Evolutionary conservation across 73 alveolate species (phyloP).

Genomic region (Stentor coeruleus): DNA sequence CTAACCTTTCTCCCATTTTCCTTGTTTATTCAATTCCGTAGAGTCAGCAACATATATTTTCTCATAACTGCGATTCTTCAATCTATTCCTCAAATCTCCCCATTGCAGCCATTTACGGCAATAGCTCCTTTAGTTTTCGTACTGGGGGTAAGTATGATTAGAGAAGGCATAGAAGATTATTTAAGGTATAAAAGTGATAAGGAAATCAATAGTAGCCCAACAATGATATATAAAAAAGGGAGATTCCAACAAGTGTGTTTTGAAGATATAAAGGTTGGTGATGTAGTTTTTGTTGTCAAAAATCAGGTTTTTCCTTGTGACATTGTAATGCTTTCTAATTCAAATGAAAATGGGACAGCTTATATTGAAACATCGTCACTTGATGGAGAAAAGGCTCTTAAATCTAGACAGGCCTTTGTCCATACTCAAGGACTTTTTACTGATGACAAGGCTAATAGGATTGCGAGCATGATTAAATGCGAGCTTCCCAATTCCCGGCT

Average conservation of each 20-base stretch:
- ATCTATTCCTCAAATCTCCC: conserved; percentile 74
- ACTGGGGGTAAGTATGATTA: conserved; percentile 65
- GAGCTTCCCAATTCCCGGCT: conserved; percentile 21
- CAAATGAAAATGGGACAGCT: conserved; percentile 84
- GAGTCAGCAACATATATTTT: conserved; percentile 79
- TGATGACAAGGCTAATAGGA: not conserved
- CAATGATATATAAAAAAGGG: conserved; percentile 36
- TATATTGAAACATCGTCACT: conserved; percentile 92
- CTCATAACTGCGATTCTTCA: conserved; percentile 63
- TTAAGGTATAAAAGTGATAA: conserved; percentile 57
- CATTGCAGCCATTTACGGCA: conserved; percentile 62
- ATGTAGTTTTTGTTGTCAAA: conserved; percentile 32
- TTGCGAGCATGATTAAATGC: not conserved
- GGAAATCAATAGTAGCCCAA: conserved; percentile 26
- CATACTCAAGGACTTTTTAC: conserved; percentile 22
- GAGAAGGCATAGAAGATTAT: conserved; percentile 90
- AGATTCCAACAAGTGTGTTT: conserved; percentile 29
- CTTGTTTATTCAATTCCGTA: conserved; percentile 55
- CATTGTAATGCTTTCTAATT: conserved; percentile 77
- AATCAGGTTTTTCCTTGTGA: conserved; percentile 93
- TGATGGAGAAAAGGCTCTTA: conserved; percentile 98
- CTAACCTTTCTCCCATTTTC: conserved; percentile 66
- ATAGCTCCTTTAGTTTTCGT: conserved; percentile 63
- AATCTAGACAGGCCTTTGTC: conserved; percentile 59
- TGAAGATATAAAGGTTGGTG: conserved; percentile 51